Conservation (phyloP, 2,329 filamentous ascomycete species). For the Chaetomium olivaceum region DNA sequence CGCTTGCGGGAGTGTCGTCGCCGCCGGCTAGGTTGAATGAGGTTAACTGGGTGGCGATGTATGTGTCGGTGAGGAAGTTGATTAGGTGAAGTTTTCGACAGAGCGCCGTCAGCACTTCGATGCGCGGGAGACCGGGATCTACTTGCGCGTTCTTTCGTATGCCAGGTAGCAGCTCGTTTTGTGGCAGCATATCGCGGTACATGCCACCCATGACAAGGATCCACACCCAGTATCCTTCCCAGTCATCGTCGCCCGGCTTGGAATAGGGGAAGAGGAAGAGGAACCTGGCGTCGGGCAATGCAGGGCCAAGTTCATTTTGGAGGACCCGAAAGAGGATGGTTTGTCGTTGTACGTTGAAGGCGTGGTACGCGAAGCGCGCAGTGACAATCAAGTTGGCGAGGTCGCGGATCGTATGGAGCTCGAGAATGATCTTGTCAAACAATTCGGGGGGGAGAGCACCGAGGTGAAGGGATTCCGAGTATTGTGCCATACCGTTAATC, state of each 20-base stretch:
- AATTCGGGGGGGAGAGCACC: constrained; percentile 6
- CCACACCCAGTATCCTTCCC: constrained; percentile 8
- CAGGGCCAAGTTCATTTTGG: constrained; percentile 20
- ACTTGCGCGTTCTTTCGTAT: not conserved
- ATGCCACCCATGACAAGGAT: constrained; percentile 7
- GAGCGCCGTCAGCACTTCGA: constrained; percentile 16
- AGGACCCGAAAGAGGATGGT: constrained; percentile 13
- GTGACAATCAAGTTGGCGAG: constrained; percentile 22
- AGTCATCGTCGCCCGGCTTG: not conserved
- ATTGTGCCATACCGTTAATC: constrained; percentile 5
- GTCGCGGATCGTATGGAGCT: constrained; percentile 18
- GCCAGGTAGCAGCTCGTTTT: too few species aligned
- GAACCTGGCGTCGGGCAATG: constrained; percentile 17
- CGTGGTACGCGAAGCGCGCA: constrained; percentile 12
- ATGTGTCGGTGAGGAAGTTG: constrained; percentile 18
- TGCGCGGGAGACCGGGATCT: not conserved
- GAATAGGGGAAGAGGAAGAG: constrained; percentile 17
- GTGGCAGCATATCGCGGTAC: constrained; percentile 15
- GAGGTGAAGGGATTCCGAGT: not conserved
- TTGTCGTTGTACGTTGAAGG: constrained; percentile 9
- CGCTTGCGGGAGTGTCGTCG: not conserved
- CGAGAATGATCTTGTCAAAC: constrained; percentile 11
- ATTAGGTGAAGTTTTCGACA: constrained; percentile 12
- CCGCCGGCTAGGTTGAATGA: constrained; percentile 2
- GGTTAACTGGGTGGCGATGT: constrained; percentile 1